A percentile compares a stretch with the other conserved stretches of the same genome.
These are phyloP conservation scores for Thozetella sp. DNA, from an alignment of 495 filamentous ascomycete genomes.

Conservation along the genomic window DNA sequence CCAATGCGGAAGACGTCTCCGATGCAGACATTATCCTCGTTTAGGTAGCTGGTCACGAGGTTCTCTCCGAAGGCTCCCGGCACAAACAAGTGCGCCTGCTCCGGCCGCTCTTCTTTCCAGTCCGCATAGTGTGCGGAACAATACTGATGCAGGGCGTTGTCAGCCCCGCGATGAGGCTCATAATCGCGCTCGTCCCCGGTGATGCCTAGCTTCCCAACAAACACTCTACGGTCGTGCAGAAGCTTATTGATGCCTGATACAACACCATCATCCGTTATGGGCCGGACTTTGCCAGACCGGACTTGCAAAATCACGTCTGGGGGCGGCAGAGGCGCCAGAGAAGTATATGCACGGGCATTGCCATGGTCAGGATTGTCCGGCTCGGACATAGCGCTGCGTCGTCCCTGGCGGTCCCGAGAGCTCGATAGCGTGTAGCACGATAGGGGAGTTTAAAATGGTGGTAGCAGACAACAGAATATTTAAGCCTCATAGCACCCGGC, in stretches of 20 bases:
- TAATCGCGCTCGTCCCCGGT: constrained; percentile 42
- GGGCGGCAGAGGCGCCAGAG: constrained; percentile 49
- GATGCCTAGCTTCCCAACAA: constrained; percentile 10
- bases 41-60: constrained; percentile 28
- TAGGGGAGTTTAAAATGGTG: no score
- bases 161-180: constrained; percentile 33
- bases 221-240: constrained; percentile 26
- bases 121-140: constrained; percentile 34
- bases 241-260: constrained; percentile 45
- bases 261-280: constrained; percentile 27
- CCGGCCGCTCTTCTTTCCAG: constrained; percentile 34
- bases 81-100: constrained; percentile 32
- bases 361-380: no score
- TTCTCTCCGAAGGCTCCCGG: constrained; percentile 51
- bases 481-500: no score
- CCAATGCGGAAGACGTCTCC: constrained; percentile 42
- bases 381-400: no score
- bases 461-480: no score
- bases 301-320: constrained; percentile 47
- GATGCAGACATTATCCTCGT: constrained; percentile 45
- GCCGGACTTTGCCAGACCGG: constrained; percentile 39
- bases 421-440: no score
- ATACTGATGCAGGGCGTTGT: constrained; percentile 50
- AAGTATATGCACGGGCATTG: no score
- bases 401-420: no score